A percentile compares a stretch with the other conserved stretches of the same genome.
phyloP scores from a whole-genome alignment of 768 basidiomycete genomes.

The Austroboletus festivus region DNA sequence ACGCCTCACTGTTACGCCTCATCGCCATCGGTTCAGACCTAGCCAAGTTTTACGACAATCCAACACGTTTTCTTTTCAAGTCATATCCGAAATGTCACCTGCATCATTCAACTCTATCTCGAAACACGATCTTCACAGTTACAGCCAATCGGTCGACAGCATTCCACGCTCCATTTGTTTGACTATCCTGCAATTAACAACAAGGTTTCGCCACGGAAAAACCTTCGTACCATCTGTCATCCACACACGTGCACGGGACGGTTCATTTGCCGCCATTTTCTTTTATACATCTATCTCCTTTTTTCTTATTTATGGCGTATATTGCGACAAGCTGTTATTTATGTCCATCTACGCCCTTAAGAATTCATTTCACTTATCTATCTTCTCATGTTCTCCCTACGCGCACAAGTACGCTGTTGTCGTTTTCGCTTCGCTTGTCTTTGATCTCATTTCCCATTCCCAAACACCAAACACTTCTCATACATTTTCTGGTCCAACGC shows the following conservation, averaged over 20 bases:
- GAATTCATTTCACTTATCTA: not conserved
- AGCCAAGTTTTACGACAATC: constrained; percentile 11
- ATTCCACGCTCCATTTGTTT: constrained; percentile 32
- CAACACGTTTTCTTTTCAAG: constrained; percentile 6
- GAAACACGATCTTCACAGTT: constrained; percentile 18
- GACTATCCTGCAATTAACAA: constrained; percentile 20
- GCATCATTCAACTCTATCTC: constrained; percentile 20
- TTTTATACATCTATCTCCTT: constrained; percentile 13
- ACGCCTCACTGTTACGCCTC: constrained; percentile 16
- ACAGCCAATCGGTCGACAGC: constrained; percentile 22
- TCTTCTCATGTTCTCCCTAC: not conserved
- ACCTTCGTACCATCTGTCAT: constrained; percentile 23
- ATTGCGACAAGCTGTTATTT: constrained; percentile 27
- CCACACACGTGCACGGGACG: constrained; percentile 29
- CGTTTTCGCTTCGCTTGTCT: not conserved
- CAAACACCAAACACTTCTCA: not conserved
- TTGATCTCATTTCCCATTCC: not conserved
- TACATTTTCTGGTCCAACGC: not conserved
- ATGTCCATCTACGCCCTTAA: constrained; percentile 30
- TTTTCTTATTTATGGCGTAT: constrained; percentile 32
- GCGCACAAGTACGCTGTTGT: constrained; percentile 6
- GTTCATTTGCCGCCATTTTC: constrained; percentile 25
- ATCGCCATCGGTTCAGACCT: constrained; percentile 11
- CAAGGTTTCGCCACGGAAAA: constrained; percentile 10
- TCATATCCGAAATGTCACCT: constrained; percentile 12